A percentile compares a stretch with the other conserved stretches of the same genome.
Evolutionary conservation across 129 eudicot genomes (phyloP).

Genomic region (Tagetes patula): DNA sequence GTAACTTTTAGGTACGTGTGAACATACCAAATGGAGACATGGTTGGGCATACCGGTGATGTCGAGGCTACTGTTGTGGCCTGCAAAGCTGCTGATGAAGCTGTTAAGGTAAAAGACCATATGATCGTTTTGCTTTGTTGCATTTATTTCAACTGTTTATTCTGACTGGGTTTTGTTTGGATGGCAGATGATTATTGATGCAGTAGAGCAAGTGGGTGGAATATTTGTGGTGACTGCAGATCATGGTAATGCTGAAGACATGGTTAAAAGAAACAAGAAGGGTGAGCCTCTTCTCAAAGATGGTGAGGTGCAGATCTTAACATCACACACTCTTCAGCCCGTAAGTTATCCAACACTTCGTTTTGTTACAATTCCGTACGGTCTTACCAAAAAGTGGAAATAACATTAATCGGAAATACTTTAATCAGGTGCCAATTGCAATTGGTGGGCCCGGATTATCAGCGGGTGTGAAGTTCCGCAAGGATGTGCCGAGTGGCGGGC

Average conservation of each 20-base stretch:
- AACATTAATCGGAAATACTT: not conserved
- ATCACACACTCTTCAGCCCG: conserved; percentile 90
- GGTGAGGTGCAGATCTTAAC: conserved; percentile 78
- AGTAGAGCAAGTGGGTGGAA: conserved; percentile 94
- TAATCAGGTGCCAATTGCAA: conserved; percentile 82
- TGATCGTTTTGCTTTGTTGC: not conserved
- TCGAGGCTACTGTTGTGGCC: conserved; percentile 79
- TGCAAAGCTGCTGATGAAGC: conserved; percentile 97
- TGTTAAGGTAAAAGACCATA: conserved; percentile 60
- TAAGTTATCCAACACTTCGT: conserved; percentile 28
- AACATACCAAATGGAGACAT: conserved; percentile 91
- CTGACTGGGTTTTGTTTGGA: conserved; percentile 3
- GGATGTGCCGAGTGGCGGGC: conserved; percentile 74
- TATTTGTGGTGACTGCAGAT: conserved; percentile 85
- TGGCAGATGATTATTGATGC: conserved; percentile 82
- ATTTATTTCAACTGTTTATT: not conserved
- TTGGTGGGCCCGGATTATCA: conserved; percentile 86
- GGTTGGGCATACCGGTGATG: conserved; percentile 98
- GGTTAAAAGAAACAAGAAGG: conserved; percentile 95
- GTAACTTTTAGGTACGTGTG: conserved; percentile 66
- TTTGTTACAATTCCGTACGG: not conserved
- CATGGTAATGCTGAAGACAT: conserved; percentile 98
- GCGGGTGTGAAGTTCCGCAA: conserved; percentile 72
- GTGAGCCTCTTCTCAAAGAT: conserved; percentile 74
- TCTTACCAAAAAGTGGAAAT: not conserved